Evolutionary conservation across 2,329 filamentous ascomycete species (phyloP).

Genomic region (Penicillium sp.): DNA sequence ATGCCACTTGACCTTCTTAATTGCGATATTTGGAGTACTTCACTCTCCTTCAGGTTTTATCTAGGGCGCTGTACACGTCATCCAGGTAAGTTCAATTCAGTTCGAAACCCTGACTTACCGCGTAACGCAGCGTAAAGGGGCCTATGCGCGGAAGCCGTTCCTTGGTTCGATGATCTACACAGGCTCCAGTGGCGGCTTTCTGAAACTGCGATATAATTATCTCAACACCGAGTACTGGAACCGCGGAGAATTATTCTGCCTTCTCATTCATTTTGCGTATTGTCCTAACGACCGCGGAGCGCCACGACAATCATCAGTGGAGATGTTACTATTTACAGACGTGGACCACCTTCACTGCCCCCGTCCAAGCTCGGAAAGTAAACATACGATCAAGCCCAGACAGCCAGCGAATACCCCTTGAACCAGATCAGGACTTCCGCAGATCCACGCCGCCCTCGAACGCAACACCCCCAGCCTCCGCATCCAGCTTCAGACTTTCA

Average conservation of each 20-base stretch:
- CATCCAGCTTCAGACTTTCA: conserved; percentile 42
- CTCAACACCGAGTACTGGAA: background rate
- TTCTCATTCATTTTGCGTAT: background rate
- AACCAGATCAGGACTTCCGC: conserved; percentile 14
- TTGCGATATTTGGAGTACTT: background rate
- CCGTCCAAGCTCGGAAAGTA: background rate
- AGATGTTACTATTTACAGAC: conserved; percentile 17
- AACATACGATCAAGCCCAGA: background rate
- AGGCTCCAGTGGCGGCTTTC: background rate
- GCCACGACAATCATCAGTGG: conserved; percentile 6
- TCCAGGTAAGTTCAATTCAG: background rate
- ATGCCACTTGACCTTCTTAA: background rate
- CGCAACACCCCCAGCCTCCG: conserved; percentile 37
- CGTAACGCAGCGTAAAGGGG: background rate
- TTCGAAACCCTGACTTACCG: background rate
- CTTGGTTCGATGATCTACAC: background rate
- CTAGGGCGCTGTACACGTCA: background rate
- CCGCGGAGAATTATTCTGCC: background rate
- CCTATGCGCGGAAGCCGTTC: background rate
- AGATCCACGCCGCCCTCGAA: conserved; percentile 35
- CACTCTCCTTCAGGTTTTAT: background rate
- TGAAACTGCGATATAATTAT: background rate
- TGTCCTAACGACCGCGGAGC: background rate
- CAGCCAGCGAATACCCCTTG: background rate
- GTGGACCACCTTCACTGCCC: background rate